Percentiles rank a stretch among this genome's conserved stretches.
phyloP scores from a whole-genome alignment of 2,329 filamentous ascomycete genomes.

The Colletotrichum kahawae region DNA sequence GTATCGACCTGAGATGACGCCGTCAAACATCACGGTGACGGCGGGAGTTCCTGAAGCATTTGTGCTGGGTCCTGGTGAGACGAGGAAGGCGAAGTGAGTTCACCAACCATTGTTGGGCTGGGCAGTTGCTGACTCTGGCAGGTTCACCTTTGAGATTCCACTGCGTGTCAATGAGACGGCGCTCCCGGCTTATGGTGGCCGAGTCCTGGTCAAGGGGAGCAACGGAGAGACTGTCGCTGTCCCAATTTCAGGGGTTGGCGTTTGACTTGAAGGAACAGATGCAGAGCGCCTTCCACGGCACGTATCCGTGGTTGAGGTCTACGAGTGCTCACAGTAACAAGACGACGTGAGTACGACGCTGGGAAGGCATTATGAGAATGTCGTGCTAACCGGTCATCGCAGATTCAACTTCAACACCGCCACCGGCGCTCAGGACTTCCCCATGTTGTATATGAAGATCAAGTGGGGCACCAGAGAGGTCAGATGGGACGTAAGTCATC shows the following conservation, averaged over 20 bases:
- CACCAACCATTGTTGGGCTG: background rate
- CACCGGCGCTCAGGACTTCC: slow-evolving; percentile 19
- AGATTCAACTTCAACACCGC: slow-evolving; percentile 18
- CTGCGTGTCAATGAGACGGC: slow-evolving; percentile 29
- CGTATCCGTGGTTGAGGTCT: slow-evolving; percentile 12
- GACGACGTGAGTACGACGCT: background rate
- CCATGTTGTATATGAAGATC: slow-evolving; percentile 22
- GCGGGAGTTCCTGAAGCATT: slow-evolving; percentile 22
- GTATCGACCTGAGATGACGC: slow-evolving; percentile 22
- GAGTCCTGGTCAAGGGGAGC: slow-evolving; percentile 33
- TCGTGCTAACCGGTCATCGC: background rate
- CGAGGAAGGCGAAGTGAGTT: slow-evolving; percentile 6
- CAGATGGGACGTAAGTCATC: slow-evolving; percentile 24
- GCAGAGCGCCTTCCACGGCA: slow-evolving; percentile 14
- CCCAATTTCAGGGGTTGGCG: slow-evolving; percentile 26
- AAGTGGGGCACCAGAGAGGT: slow-evolving; percentile 27
- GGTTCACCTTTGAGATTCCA: slow-evolving; percentile 29
- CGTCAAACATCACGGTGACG: slow-evolving; percentile 18
- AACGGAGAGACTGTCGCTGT: slow-evolving; percentile 36
- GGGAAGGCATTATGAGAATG: background rate
- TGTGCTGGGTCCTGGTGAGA: background rate
- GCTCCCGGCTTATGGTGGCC: slow-evolving; percentile 38
- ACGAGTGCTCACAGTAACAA: slow-evolving; percentile 2
- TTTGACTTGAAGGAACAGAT: slow-evolving; percentile 17
- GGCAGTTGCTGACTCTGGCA: background rate